Percentiles rank a stretch among this genome's conserved stretches.
Conservation (phyloP, 768 basidiomycete genomes). For the Fomitopsis serialis region DNA sequence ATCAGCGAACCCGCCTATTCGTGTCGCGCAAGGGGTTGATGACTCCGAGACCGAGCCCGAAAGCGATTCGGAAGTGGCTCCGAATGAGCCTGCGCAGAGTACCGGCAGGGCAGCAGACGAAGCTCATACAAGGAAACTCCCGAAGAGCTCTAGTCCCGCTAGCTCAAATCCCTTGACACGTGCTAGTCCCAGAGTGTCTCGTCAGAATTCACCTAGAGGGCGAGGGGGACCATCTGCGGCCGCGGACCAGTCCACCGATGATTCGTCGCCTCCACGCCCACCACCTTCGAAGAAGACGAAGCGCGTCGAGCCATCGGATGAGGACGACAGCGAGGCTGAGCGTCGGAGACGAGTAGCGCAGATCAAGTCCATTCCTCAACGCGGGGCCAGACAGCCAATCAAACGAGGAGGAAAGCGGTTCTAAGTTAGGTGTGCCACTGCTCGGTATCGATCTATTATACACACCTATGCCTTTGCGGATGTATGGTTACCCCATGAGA, state of each 20-base stretch:
- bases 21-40: neutral
- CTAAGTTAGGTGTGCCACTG: slow-evolving; percentile 28
- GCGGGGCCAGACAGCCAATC: slow-evolving; percentile 66
- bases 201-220: slow-evolving; percentile 2
- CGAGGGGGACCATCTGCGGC: slow-evolving; percentile 3
- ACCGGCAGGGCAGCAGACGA: neutral
- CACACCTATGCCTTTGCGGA: neutral
- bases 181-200: slow-evolving; percentile 4
- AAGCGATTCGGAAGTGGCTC: neutral
- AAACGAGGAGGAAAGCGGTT: slow-evolving; percentile 75
- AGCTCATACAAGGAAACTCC: neutral
- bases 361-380: slow-evolving; percentile 34
- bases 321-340: slow-evolving; percentile 56
- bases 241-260: slow-evolving; percentile 28
- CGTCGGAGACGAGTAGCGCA: slow-evolving; percentile 37
- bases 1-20: neutral
- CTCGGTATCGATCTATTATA: neutral
- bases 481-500: neutral
- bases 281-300: slow-evolving; percentile 42
- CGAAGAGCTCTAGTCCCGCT: neutral
- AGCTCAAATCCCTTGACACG: slow-evolving; percentile 9
- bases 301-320: slow-evolving; percentile 27
- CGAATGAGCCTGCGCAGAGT: neutral
- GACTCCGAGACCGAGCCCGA: neutral
- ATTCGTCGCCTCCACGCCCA: slow-evolving; percentile 39